Base-by-base conservation (phyloP, 495 filamentous ascomycete species). In the Delitschia confertaspora region DNA sequence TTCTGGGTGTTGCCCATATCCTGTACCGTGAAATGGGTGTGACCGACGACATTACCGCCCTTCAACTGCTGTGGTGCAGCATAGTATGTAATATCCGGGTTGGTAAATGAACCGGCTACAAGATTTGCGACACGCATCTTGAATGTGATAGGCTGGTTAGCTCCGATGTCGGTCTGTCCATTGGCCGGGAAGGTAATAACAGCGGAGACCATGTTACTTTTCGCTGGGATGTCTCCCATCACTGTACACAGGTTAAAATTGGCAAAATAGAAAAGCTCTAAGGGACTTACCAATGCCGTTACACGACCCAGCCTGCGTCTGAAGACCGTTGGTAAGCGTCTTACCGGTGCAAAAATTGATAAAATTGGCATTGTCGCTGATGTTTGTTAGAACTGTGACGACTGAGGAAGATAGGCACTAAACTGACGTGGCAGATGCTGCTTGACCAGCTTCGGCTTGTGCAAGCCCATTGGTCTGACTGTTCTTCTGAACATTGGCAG, bases 21-120 rank as follows among this genome's bases (percentile, higher is more conserved):
- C 59, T 85, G 81, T 36, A 83, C 64, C 5, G 80, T 83, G 37
- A 85, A 71, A 65, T 85, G 82, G 38, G 76, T 79, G 64, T 85
- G 81, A 19, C 81, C 81, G 47, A 82, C 71, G 45, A 84, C 66
- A 7, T 64, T 75, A n/a, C 58, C 49, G 22, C 57, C 59, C 14
- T 70, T 59, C 4, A 85, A 65, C 8, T 64, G 50, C 60, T 85
- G 82, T 14, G 81, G 81, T n/a, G 77, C 76, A 19, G 73, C 59
- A 61, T 84, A 85, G 60, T 85, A 85, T 24, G 80, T 70, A 32
- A 38, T 61, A 20, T 62, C 54, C 3, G 70, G 65, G 49, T 83
- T 79, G 33, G 78, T 79, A 60, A 85, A 85, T 20, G 72, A 71
- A 39, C 81, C 81, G 21, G 78, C 67, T 16, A 65, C 48, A 36